Evolutionary conservation across 164 flowering plant genomes (phyloP).

Genomic region (Magnolia changhungtana): DNA sequence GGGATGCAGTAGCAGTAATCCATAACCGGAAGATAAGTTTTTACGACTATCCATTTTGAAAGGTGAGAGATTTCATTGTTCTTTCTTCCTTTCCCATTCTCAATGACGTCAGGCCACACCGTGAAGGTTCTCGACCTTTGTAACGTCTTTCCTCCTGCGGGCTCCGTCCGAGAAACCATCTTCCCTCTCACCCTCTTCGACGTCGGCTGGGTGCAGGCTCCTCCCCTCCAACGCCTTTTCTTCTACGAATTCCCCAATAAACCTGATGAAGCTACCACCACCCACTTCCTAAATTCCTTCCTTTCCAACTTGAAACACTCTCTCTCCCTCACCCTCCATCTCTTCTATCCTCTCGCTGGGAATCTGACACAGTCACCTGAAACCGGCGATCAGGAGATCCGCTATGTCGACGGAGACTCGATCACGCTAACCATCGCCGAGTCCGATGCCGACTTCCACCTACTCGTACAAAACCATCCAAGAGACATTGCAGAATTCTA

Average conservation of each 20-base stretch:
- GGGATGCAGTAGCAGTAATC: too few relatives aligned
- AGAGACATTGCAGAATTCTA: not conserved
- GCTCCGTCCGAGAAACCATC: not conserved
- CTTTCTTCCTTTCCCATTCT: too few relatives aligned
- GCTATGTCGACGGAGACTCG: slow-evolving; percentile 28
- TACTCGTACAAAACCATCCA: not conserved
- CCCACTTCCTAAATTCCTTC: slow-evolving; percentile 3
- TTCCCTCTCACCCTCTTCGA: slow-evolving; percentile 17
- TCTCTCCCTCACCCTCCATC: slow-evolving; percentile 37
- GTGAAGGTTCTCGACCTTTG: not conserved
- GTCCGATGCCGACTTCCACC: slow-evolving; percentile 8
- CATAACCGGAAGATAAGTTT: too few relatives aligned
- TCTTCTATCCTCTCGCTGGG: slow-evolving; percentile 39
- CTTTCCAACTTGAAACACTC: slow-evolving; percentile 34
- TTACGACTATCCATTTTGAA: too few relatives aligned
- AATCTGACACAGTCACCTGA: slow-evolving; percentile 21
- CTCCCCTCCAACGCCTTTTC: slow-evolving; percentile 13
- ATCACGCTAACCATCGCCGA: slow-evolving; percentile 23
- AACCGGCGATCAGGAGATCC: slow-evolving; percentile 21
- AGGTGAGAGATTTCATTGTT: too few relatives aligned
- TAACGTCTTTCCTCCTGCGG: not conserved
- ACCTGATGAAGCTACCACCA: not conserved
- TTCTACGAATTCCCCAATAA: slow-evolving; percentile 1
- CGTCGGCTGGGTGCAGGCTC: not conserved
- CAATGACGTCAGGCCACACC: not conserved